Evolutionary conservation across 1,284 basidiomycete genomes (phyloP), one percentile per base, ranked within the genome.

Genomic region (Inonotus obliquus): DNA sequence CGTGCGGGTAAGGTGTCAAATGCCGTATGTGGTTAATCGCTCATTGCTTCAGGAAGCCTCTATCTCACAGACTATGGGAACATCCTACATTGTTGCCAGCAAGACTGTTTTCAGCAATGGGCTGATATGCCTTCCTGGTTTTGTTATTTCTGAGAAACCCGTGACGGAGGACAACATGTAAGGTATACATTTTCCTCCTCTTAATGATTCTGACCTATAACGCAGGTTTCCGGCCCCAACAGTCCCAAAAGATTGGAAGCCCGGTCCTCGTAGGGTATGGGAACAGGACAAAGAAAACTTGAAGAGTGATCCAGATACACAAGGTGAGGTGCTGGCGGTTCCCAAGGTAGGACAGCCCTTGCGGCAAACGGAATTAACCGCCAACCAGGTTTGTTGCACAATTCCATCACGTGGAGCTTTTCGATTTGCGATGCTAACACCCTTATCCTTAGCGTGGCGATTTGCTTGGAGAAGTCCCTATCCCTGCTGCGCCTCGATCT

Each of bases 241-340:
- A 9, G 76, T 96, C 44, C 94, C 95, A 0, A 71, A 81, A 60
- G 89, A 83, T 17, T 98, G 96, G 96, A 82, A 77, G 65, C 91
- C 96, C 0, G 81, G 95, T 69, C 96, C 96, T 0, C 79, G 77
- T 21, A 76, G 83, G 27, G 81, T 98, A 0, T 97, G 93, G 94
- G 80, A 83, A 67, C 67, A 75, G 64, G 74, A 77, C 65, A 71
- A 76, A 66, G 73, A 78, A 61, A 79, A 82, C 58, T 25, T 54
- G 56, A 70, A 66, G 37, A 62, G 53, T 32, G 51, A n/a, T 52
- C 19, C 29, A 2, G 41, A 52, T 17, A 17, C 9, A 17, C 51
- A 55, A 55, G 27, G 10, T n/a, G 57, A 23, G 5, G 44, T n/a
- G 5, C 23, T 19, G 23, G 23, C 10, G 47, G 27, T 21, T 13